Base-by-base conservation (phyloP, 108 stramenopile species). In the Conticribra guillardii region DNA sequence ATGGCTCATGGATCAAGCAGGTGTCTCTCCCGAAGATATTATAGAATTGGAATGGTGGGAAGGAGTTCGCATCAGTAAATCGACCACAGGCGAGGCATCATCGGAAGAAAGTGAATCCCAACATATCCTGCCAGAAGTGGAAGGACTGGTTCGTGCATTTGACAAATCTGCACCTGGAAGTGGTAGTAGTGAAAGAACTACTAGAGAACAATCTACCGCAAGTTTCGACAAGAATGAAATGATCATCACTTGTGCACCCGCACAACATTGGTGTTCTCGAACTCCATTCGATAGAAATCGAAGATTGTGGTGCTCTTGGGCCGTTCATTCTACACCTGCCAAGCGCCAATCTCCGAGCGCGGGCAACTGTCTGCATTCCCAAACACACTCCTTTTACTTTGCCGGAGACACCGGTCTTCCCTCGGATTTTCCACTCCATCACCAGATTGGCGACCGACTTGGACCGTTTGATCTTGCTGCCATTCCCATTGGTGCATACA, bases 401-500 rank as follows among this genome's bases (percentile, higher is more conserved):
- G 89, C 81, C 7, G 96, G 93, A 8, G 96, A 97, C 64, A 90
- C 94, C 1, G 93, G 84, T n/a, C 72, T 90, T 26, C 85, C 87
- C 16, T 31, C 60, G 14, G 55, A 64, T 26, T 96, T 94, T 67
- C 95, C 95, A 7, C 76, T 94, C 29, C 91, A 94, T 81, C 85
- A 82, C 59, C 85, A 89, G 67, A 92, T 96, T 47, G 91, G 89
- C 14, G 92, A 95, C 28, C 69, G 71, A 3, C 76, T 92, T 7
- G 92, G 91, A 14, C 94, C 95, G 19, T 94, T 96, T 58, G 91
- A 96, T 69, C 64, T 96, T 16, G 85, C 93, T 14, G 88, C 91
- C 2, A 82, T 99, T 49, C 97, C 98, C 17, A 96, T 99, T 58
- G 98, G 96, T 16, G 98, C 98, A 0, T 97, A 99, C 72, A 79